These are phyloP conservation scores for Lonicera japonica DNA, from an alignment of 129 eudicot species.

Conservation along the genomic window DNA sequence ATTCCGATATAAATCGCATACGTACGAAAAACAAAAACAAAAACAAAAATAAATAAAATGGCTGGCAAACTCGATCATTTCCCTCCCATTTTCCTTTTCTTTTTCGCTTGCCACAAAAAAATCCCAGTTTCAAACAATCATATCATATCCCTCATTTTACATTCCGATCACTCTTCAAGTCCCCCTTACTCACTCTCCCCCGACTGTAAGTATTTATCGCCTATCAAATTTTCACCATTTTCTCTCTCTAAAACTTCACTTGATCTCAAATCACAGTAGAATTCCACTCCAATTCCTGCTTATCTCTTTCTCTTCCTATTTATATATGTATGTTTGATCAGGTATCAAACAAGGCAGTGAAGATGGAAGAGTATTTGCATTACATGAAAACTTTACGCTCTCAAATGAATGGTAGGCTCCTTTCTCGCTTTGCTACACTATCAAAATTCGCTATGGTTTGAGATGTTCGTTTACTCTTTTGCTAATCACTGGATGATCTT, in stretches of 20 bases:
- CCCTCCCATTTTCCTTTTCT: too few relatives aligned
- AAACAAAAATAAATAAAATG: too few relatives aligned
- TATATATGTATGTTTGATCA: neutral
- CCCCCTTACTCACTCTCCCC: neutral
- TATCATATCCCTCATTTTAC: too few relatives aligned
- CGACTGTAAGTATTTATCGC: neutral
- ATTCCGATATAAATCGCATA: too few relatives aligned
- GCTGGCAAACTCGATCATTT: too few relatives aligned
- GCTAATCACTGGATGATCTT: neutral
- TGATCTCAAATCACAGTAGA: neutral
- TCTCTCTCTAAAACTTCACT: neutral
- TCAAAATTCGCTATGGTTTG: neutral
- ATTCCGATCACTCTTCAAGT: neutral
- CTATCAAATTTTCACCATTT: neutral
- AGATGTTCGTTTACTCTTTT: neutral
- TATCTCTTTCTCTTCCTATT: neutral
- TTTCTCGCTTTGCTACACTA: conserved; percentile 1
- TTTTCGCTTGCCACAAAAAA: too few relatives aligned
- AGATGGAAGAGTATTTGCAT: conserved; percentile 76
- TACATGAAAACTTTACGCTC: conserved; percentile 74
- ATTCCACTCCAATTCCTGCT: neutral
- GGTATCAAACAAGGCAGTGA: conserved; percentile 10
- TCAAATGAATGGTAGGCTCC: conserved; percentile 88
- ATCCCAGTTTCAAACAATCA: too few relatives aligned
- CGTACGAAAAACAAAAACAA: too few relatives aligned